phyloP scores from a whole-genome alignment of 164 flowering plant species.

The Taxillus chinensis region DNA sequence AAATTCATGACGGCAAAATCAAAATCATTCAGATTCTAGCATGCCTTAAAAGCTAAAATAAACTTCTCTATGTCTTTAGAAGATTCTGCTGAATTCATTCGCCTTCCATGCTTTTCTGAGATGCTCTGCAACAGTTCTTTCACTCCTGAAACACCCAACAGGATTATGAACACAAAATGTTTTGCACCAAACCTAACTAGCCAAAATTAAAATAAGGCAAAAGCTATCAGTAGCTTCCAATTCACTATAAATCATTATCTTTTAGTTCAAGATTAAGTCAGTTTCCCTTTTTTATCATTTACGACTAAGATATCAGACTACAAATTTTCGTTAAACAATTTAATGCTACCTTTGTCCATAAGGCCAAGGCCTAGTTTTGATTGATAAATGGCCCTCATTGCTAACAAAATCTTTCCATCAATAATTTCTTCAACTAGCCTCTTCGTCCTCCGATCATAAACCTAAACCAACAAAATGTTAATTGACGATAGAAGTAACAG shows the following conservation, averaged over 20 bases:
- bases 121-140: slow-evolving; percentile 71
- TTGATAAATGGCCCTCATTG: slow-evolving; percentile 94
- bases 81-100: slow-evolving; percentile 77
- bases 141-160: slow-evolving; percentile 47
- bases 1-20: too few relatives aligned
- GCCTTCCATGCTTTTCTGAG: slow-evolving; percentile 85
- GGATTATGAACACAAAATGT: background rate
- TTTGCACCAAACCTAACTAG: background rate
- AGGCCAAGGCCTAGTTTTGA: slow-evolving; percentile 81
- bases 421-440: slow-evolving; percentile 88
- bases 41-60: slow-evolving; percentile 66
- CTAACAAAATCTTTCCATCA: slow-evolving; percentile 74
- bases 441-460: slow-evolving; percentile 65
- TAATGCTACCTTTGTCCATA: slow-evolving; percentile 53
- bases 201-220: too few relatives aligned
- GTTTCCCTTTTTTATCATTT: background rate
- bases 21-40: slow-evolving; percentile 5
- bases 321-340: background rate
- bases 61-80: slow-evolving; percentile 74
- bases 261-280: background rate
- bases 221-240: too few relatives aligned
- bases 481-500: background rate
- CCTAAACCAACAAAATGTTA: slow-evolving; percentile 28
- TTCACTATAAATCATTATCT: too few relatives aligned
- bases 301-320: background rate